Evolutionary conservation across 805 yeast species (phyloP).

Genomic region (Yarrowia phangngaensis): DNA sequence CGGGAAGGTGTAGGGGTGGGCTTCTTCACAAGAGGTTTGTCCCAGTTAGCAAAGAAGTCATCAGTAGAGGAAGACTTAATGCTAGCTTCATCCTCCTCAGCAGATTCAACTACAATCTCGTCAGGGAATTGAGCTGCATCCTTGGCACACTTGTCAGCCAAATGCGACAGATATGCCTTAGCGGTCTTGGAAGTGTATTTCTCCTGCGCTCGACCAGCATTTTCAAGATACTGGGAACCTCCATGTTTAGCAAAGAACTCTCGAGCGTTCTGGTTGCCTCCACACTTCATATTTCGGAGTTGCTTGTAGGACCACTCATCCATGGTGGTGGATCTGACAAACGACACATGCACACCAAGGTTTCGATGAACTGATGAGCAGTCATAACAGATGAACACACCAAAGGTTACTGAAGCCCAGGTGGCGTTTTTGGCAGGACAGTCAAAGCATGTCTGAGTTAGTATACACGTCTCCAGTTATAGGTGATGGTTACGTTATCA

Average conservation of each 20-base stretch:
- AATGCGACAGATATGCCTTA: constrained; percentile 70
- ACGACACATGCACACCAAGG: constrained; percentile 92
- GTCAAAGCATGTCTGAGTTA: constrained; percentile 67
- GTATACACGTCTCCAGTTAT: background rate
- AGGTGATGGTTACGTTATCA: no score
- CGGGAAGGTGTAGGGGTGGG: constrained; percentile 46
- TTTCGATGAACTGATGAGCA: constrained; percentile 95
- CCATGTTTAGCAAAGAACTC: constrained; percentile 82
- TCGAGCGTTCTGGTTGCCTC: constrained; percentile 84
- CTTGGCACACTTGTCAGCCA: constrained; percentile 60
- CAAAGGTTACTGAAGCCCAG: constrained; percentile 97
- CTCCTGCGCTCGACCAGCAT: constrained; percentile 57
- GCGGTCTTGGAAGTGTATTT: constrained; percentile 83
- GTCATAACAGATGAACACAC: constrained; percentile 85
- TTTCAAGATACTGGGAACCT: constrained; percentile 65
- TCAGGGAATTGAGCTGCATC: constrained; percentile 75
- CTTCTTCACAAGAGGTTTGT: constrained; percentile 56
- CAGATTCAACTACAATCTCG: constrained; percentile 58
- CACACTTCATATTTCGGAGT: constrained; percentile 85
- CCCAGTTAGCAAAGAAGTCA: constrained; percentile 91
- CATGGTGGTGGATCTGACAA: constrained; percentile 85
- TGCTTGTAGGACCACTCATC: constrained; percentile 94
- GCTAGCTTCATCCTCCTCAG: constrained; percentile 34
- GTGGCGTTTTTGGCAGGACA: constrained; percentile 93
- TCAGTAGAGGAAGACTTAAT: constrained; percentile 45